Evolutionary conservation across 2,329 filamentous ascomycete species (phyloP), one percentile per base, ranked within the genome.

Genomic region (Colletotrichum agaves): DNA sequence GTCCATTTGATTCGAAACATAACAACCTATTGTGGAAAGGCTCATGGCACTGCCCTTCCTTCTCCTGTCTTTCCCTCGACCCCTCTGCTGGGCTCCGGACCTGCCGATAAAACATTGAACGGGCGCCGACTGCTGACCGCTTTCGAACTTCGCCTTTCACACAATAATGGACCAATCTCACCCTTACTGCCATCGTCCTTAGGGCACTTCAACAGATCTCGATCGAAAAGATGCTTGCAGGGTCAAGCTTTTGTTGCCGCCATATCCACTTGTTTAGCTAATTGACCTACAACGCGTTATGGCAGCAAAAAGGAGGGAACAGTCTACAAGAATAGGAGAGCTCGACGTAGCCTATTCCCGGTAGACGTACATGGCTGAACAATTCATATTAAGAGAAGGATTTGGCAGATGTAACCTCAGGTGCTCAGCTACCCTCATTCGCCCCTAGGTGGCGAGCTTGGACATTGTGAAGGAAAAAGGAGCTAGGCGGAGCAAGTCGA

Each of bases 401-500:
- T 59, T 63, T 63, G 52, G 52, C 17, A 47, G 33, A 63, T 57
- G 60, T 46, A 58, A 53, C 52, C 46, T 59, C 12, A 23, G 19
- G 46, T 33, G 53, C 46, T 47, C 12, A 37, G 43, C 13, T 27
- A 59, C 59, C 46, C 59, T 52, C 63, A 67, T 59, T 67, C 44
- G 44, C 27, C 52, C 50, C 58, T 27, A 47, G 43, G 35, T 67
- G 39, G 56, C 47, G 60, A 63, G 46, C 52, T 47, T 57, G 37
- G 47, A 37, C 31, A 39, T 12, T 13, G 39, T 65, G 46, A 37
- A 61, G 11, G 23, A 35, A 66, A 61, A 60, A 10, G 52, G 46
- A 63, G 55, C 68, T 71, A 71, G 50, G 63, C 68, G 47, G 41
- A 63, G 72, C 62, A 70, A 46, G 70, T 53, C 62, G 72, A 72